These are phyloP conservation scores for Ambrosia artemisiifolia DNA, from an alignment of 129 eudicot species.

Conservation along the genomic window DNA sequence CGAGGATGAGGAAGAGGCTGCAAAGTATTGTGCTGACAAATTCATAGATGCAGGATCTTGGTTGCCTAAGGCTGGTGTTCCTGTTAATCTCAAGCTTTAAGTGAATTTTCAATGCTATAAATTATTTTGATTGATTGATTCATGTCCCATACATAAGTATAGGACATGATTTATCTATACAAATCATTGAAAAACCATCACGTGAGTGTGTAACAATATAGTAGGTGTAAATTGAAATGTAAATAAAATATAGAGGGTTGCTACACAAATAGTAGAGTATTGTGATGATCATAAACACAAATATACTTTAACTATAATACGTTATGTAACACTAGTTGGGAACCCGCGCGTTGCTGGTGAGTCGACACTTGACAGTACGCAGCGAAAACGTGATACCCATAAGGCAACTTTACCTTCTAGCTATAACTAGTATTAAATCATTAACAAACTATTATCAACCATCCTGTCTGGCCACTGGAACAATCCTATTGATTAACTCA, in stretches of 20 bases:
- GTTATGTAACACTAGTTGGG: too few relatives aligned
- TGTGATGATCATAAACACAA: too few relatives aligned
- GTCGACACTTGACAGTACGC: too few relatives aligned
- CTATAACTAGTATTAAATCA: too few relatives aligned
- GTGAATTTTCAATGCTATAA: slow-evolving; percentile 4
- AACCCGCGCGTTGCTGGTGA: too few relatives aligned
- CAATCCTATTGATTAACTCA: too few relatives aligned
- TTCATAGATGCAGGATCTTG: slow-evolving; percentile 36
- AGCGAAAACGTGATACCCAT: too few relatives aligned
- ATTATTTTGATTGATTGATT: slow-evolving; percentile 8
- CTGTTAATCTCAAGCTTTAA: slow-evolving; percentile 15
- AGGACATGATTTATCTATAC: neutral
- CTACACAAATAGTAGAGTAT: too few relatives aligned
- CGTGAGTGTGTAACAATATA: neutral
- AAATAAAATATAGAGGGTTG: neutral
- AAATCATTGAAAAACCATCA: neutral
- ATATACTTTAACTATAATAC: too few relatives aligned
- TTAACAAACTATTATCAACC: too few relatives aligned
- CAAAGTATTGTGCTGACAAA: slow-evolving; percentile 8
- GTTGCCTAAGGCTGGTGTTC: slow-evolving; percentile 30
- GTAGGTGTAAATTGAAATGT: neutral
- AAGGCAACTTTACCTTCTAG: too few relatives aligned
- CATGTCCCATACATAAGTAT: neutral
- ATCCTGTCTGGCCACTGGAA: too few relatives aligned
- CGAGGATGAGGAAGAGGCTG: slow-evolving; percentile 21